Evolutionary conservation across 257 asterid species (phyloP), one percentile per base, ranked within the genome.

Genomic region (Hygrophila difformis): DNA sequence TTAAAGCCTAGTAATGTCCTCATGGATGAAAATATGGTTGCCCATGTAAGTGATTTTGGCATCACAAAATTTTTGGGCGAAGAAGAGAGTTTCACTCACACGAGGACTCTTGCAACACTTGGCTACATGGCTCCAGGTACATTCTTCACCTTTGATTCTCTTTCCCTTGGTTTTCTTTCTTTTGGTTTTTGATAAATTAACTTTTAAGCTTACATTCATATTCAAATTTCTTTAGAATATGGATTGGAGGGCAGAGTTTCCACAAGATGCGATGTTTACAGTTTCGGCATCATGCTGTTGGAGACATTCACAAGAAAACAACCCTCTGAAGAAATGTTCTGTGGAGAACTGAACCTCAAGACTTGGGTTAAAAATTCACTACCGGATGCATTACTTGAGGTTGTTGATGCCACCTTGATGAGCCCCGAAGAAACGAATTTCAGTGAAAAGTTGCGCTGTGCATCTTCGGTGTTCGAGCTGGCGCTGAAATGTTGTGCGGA

Each of bases 81-180:
- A 11, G 76, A 39, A 10, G 67, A 57, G 1, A 57, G 59, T 2
- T 15, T 49, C 8, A n/a, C n/a, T 1, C 59, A 53, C 41, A 65
- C 74, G 8, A 58, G 36, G 7, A 71, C 78, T 9, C 62, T 70
- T 1, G 73, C 73, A 12, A 56, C 73, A 18, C 13, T 67, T 0
- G 65, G 65, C 12, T 61, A 61, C 44, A 67, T 56, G 18, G 73
- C 69, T 20, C 68, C 73, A 45, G 61, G 68, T 47, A 29, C 41
- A 13, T 13, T 15, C 1, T 41, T 5, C 9, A 41, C 35, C 33
- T 43, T 8, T 9, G 20, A 5, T 31, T 3, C 19, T 41, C 3
- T 41, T 41, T 5, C 4, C 10, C 7, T n/a, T n/a, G 19, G 7
- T 10, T 1, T 41, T 41, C 6, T 22, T 34, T 34, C 34, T 51